Evolutionary conservation across 257 asterid genomes (phyloP).

Genomic region (Cynanchum wilfordii): DNA sequence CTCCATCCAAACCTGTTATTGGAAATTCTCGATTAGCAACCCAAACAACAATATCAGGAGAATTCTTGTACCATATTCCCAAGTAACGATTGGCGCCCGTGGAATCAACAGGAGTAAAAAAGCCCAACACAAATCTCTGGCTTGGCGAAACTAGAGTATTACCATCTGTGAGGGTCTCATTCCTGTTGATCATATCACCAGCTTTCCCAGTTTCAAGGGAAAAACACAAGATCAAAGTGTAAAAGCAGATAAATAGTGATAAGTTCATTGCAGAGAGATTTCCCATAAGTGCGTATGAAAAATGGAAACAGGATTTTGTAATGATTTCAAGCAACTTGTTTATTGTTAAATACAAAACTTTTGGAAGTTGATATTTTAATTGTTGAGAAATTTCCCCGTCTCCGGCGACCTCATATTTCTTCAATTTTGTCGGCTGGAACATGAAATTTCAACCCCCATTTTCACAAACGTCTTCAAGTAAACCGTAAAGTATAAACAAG

Average conservation of each 20-base stretch:
- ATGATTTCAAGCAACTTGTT: too few relatives aligned
- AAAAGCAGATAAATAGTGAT: neutral
- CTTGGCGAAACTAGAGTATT: neutral
- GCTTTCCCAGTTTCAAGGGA: neutral
- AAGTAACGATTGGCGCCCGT: conserved; percentile 6
- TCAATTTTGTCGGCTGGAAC: too few relatives aligned
- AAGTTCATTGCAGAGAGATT: neutral
- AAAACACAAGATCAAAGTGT: neutral
- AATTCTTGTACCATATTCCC: conserved; percentile 28
- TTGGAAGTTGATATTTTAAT: too few relatives aligned
- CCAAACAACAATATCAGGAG: conserved; percentile 22
- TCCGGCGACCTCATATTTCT: too few relatives aligned
- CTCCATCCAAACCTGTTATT: conserved; percentile 7
- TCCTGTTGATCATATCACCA: neutral
- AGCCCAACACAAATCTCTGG: conserved; percentile 22
- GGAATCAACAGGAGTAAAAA: conserved; percentile 15
- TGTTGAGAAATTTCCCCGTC: too few relatives aligned
- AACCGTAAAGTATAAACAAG: too few relatives aligned
- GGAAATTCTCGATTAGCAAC: conserved; percentile 27
- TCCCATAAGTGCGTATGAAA: neutral
- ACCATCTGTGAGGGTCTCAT: neutral
- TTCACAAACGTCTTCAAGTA: too few relatives aligned
- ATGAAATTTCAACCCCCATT: too few relatives aligned
- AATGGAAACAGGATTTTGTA: too few relatives aligned
- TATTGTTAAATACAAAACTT: too few relatives aligned